Percentiles rank a stretch among this genome's conserved stretches.
phyloP scores from a whole-genome alignment of 2,329 filamentous ascomycete species.

The Talaromyces sp. region DNA sequence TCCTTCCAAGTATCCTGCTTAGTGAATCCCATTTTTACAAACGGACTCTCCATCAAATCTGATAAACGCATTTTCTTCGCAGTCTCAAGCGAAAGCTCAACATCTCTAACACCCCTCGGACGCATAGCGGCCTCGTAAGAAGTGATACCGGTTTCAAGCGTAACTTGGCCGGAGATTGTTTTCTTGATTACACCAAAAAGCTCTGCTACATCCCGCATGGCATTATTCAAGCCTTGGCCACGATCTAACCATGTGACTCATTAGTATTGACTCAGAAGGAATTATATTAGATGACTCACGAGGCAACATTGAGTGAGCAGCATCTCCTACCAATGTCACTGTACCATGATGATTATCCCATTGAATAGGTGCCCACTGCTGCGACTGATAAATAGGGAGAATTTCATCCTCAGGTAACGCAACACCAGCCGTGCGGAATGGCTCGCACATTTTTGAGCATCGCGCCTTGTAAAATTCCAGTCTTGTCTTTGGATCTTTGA shows the following conservation, averaged over 20 bases:
- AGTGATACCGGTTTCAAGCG: not conserved
- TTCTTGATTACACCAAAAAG: constrained; percentile 2
- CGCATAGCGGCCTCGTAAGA: constrained; percentile 12
- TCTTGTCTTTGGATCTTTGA: constrained; percentile 9
- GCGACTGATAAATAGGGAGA: constrained; percentile 8
- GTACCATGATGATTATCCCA: constrained; percentile 8
- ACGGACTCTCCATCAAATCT: constrained; percentile 8
- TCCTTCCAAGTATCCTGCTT: not conserved
- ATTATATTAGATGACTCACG: not conserved
- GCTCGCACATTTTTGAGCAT: constrained; percentile 12
- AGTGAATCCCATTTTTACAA: constrained; percentile 9
- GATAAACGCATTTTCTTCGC: constrained; percentile 8
- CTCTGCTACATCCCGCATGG: constrained; percentile 8
- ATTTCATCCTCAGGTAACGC: constrained; percentile 7
- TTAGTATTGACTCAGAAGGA: not conserved
- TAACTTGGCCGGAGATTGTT: not conserved
- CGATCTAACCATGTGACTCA: not conserved
- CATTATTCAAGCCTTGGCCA: constrained; percentile 14
- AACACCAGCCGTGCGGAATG: constrained; percentile 10
- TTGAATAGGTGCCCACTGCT: constrained; percentile 12
- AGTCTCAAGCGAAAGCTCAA: constrained; percentile 7
- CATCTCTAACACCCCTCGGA: constrained; percentile 7
- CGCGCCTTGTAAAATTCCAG: constrained; percentile 2
- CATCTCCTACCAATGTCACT: constrained; percentile 11
- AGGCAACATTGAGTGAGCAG: constrained; percentile 15